Evolutionary conservation across 139 green algal genomes (phyloP), one percentile per base, ranked within the genome.

Genomic region (Chlamydomonas schloesseri): DNA sequence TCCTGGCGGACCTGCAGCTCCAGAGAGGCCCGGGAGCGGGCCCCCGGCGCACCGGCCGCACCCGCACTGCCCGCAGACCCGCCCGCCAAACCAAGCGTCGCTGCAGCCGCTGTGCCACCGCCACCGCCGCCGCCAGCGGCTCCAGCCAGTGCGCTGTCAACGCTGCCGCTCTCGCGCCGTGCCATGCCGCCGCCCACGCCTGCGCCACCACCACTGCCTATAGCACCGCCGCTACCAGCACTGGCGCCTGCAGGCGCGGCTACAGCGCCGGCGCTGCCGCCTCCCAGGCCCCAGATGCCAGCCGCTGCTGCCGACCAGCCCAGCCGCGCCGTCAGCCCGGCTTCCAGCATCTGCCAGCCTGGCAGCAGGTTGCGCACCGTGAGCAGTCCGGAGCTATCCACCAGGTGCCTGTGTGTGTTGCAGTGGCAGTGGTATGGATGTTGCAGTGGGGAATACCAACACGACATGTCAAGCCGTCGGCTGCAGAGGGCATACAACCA

Each of bases 301-400:
- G 75, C 75, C 2, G 76, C 60, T 0, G 60, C 76, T 3, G 76
- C 60, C 55, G 76, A 73, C 76, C 76, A 83, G 60, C 76, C 76
- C 37, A 83, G 60, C 11, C 76, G 60, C 9, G 60, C 26, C 8
- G 60, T 3, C 0, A 83, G 76, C 13, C 60, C 76, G 1, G 60
- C 76, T 62, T 83, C 76, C 60, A 83, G 13, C 42, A 62, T 62
- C 76, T 73, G 60, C 76, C 76, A 83, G 24, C 76, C 76, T 0
- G 57, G 75, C 31, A 82, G 75, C 75, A 82, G 75, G 34, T 58
- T 71, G 26, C 75, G 75, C 13, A 82, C 75, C 33, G 75, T 82
- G 3, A 82, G 57, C 75, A 82, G 33, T 3, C 75, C 75, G 29
- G 58, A 72, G 75, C 28, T 37, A 3, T 71, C 29, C 3, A 72